Evolutionary conservation across 495 filamentous ascomycete genomes (phyloP), one percentile per base, ranked within the genome.

Genomic region (Podospora tetraspora): DNA sequence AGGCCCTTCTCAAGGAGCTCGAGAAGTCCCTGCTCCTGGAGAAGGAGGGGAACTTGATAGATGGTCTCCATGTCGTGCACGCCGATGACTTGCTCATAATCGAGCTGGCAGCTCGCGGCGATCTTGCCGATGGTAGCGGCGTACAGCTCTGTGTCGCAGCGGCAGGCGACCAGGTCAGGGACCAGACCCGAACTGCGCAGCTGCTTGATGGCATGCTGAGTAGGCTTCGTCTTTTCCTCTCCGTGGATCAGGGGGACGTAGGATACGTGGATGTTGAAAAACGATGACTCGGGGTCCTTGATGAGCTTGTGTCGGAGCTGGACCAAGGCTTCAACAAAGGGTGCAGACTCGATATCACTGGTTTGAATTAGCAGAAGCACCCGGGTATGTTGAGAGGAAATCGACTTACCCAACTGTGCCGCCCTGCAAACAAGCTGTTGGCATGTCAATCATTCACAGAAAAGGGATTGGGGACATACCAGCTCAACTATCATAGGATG

Each of bases 201-300:
- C 69, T 91, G 87, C 71, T 88, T 89, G 76, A 97, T 93, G 43
- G 95, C 92, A 69, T 90, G 85, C 77, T 98, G 95, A 0, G 95
- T 98, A 1, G 95, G 95, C 79, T 99, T 99, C 16, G 93, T 97
- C 88, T 98, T 99, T 79, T 95, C 87, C 81, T 98, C 95, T n/a
- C 90, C 86, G 61, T 86, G 64, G 10, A 78, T 69, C 3, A 94
- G 80, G 0, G 93, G 93, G 22, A 97, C 86, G 60, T 90, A 88
- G 10, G 87, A 92, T 58, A 96, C 94, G 74, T 92, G 88, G 68
- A 95, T 97, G 76, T 91, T 88, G 70, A 92, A 73, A 78, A 97
- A 96, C 79, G 96, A 95, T 2, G 43, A 52, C 19, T 52, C 43
- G 6, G 43, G 43, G 71, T 86, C 82, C 76, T 88, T 90, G 66